A percentile compares a stretch with the other conserved stretches of the same genome.
phyloP scores from a whole-genome alignment of 2,329 filamentous ascomycete genomes.

The Mycocentrospora acerina region DNA sequence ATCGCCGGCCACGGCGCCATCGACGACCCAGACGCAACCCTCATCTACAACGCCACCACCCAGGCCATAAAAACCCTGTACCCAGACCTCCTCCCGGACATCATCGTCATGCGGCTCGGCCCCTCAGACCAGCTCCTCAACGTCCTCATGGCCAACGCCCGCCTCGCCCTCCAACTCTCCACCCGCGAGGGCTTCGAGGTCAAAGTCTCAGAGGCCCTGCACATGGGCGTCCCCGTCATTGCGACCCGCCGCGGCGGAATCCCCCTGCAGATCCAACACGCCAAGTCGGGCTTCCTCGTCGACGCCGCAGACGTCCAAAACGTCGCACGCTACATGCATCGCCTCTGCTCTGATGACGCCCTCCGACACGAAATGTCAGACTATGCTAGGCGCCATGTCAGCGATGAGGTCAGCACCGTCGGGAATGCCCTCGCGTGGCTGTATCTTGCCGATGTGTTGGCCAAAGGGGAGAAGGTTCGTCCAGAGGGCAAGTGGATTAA shows the following conservation, averaged over 20 bases:
- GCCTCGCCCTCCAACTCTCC: constrained; percentile 75
- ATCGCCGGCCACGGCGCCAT: constrained; percentile 78
- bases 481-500: constrained; percentile 70
- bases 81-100: constrained; percentile 51
- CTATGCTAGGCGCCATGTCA: constrained; percentile 66
- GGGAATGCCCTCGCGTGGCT: constrained; percentile 77
- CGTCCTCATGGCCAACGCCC: constrained; percentile 69
- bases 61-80: constrained; percentile 65
- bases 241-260: constrained; percentile 77
- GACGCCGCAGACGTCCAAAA: constrained; percentile 68
- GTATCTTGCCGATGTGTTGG: constrained; percentile 70
- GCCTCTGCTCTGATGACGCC: constrained; percentile 65
- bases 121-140: constrained; percentile 81
- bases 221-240: constrained; percentile 77
- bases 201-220: constrained; percentile 80
- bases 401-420: constrained; percentile 79
- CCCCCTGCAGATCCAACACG: constrained; percentile 72
- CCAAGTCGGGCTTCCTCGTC: constrained; percentile 73
- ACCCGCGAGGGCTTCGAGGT: constrained; percentile 84
- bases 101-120: constrained; percentile 74
- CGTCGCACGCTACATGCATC: constrained; percentile 66
- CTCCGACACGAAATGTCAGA: constrained; percentile 68
- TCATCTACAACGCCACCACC: constrained; percentile 73
- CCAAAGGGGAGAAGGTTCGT: constrained; percentile 57
- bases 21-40: constrained; percentile 74